A percentile compares a stretch with the other conserved stretches of the same genome.
Conservation (phyloP, 352 stramenopile genomes). For the Discostella stelligera region DNA sequence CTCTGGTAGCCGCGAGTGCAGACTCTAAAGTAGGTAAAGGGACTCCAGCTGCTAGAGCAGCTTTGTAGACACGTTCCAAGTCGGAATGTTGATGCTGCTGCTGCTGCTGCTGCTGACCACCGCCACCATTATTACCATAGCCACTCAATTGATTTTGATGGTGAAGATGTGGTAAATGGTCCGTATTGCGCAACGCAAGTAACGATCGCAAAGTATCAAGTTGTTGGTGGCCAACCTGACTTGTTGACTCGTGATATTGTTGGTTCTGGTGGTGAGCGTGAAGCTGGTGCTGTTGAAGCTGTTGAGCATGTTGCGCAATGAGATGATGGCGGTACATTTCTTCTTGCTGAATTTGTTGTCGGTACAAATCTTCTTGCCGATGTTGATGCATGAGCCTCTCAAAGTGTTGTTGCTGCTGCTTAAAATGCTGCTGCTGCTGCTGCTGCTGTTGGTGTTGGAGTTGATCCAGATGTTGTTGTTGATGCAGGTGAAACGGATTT, state of each 20-base stretch:
- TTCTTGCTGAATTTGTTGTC: slow-evolving; percentile 41
- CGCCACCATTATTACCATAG: slow-evolving; percentile 7
- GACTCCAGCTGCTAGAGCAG: slow-evolving; percentile 37
- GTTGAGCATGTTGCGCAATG: slow-evolving; percentile 7
- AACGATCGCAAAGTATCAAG: slow-evolving; percentile 42
- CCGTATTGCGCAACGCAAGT: slow-evolving; percentile 30
- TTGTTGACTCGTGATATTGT: slow-evolving; percentile 5
- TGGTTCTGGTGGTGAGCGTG: slow-evolving; percentile 6
- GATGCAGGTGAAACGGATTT: slow-evolving; percentile 19
- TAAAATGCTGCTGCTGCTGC: slow-evolving; percentile 36
- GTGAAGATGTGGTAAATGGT: slow-evolving; percentile 22
- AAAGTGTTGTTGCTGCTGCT: slow-evolving; percentile 37
- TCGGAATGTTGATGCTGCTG: slow-evolving; percentile 22
- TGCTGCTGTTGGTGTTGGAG: slow-evolving; percentile 17
- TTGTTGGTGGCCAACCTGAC: slow-evolving; percentile 17
- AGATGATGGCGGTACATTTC: slow-evolving; percentile 29
- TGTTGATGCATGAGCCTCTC: slow-evolving; percentile 36
- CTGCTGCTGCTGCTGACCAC: slow-evolving; percentile 19
- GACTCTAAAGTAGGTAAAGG: slow-evolving; percentile 42
- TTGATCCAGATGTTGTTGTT: slow-evolving; percentile 23
- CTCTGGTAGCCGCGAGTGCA: slow-evolving; percentile 20
- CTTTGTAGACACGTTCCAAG: slow-evolving; percentile 45
- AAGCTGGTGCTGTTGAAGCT: slow-evolving; percentile 19
- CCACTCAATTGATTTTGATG: slow-evolving; percentile 13
- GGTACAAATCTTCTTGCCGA: slow-evolving; percentile 32